phyloP scores from a whole-genome alignment of 2,329 filamentous ascomycete species.

The Claviceps africana region DNA sequence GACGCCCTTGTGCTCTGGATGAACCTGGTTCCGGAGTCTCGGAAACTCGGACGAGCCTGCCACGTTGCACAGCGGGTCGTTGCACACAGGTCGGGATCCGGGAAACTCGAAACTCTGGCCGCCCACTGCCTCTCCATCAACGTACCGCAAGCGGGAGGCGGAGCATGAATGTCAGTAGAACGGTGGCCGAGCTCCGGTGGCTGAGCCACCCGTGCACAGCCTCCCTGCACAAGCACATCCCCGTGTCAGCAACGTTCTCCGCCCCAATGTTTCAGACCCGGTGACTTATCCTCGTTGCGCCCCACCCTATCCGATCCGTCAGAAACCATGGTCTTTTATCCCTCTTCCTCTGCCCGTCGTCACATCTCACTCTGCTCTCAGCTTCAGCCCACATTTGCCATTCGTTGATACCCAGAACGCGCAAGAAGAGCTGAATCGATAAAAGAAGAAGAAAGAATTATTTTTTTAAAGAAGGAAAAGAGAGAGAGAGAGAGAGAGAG shows the following conservation, averaged over 20 bases:
- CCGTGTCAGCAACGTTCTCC: not conserved
- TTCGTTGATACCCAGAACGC: not conserved
- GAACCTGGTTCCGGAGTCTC: too few relatives aligned
- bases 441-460: not conserved
- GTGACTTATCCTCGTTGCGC: not conserved
- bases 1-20: too few relatives aligned
- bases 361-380: not conserved
- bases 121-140: too few relatives aligned
- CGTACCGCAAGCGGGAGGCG: too few relatives aligned
- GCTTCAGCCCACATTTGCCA: not conserved
- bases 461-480: not conserved
- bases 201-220: not conserved
- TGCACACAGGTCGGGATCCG: too few relatives aligned
- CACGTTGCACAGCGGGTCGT: too few relatives aligned
- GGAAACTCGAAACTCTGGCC: too few relatives aligned
- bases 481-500: not conserved
- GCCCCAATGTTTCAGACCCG: not conserved
- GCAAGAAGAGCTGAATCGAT: not conserved
- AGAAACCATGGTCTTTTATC: not conserved
- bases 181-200: not conserved
- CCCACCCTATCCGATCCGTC: not conserved
- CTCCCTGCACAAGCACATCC: not conserved
- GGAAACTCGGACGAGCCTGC: too few relatives aligned
- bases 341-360: not conserved
- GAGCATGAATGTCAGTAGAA: too few relatives aligned